Conservation (phyloP, 768 basidiomycete genomes). For the Omphalotus guepiniiformis region DNA sequence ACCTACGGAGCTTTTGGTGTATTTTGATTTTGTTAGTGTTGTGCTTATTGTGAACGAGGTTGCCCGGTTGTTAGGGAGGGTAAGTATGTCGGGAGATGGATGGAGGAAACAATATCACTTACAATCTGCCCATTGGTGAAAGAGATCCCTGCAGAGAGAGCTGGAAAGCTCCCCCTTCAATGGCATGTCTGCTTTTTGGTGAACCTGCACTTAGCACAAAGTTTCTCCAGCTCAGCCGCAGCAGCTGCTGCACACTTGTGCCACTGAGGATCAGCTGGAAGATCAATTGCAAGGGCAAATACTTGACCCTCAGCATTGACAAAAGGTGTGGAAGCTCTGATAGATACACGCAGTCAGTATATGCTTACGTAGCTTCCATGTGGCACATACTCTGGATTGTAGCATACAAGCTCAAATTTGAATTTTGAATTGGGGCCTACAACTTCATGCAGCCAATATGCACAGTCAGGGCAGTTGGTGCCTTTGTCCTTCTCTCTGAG, state of each 20-base stretch:
- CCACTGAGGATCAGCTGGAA: slow-evolving; percentile 13
- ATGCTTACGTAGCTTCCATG: too few relatives aligned
- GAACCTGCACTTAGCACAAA: slow-evolving; percentile 1
- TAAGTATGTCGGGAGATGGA: too few relatives aligned
- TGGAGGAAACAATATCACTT: too few relatives aligned
- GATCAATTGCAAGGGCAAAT: slow-evolving; percentile 8
- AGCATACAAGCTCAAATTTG: background rate
- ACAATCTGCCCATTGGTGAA: slow-evolving; percentile 22
- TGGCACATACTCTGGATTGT: background rate
- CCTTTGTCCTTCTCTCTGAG: background rate
- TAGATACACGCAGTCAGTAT: background rate
- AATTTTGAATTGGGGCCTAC: background rate
- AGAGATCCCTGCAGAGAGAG: slow-evolving; percentile 20
- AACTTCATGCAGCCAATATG: background rate
- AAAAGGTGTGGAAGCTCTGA: background rate
- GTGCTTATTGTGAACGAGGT: slow-evolving; percentile 4
- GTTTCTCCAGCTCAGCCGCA: background rate
- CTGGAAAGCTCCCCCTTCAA: slow-evolving; percentile 17
- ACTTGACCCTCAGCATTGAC: background rate
- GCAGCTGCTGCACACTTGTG: slow-evolving; percentile 1
- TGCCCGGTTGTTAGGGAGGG: slow-evolving; percentile 2
- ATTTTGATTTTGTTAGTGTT: background rate
- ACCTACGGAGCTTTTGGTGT: background rate
- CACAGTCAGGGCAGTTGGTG: background rate
- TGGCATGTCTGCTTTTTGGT: slow-evolving; percentile 7